Base-by-base conservation (phyloP, 345 rosid species). In the Fremontodendron californicum region DNA sequence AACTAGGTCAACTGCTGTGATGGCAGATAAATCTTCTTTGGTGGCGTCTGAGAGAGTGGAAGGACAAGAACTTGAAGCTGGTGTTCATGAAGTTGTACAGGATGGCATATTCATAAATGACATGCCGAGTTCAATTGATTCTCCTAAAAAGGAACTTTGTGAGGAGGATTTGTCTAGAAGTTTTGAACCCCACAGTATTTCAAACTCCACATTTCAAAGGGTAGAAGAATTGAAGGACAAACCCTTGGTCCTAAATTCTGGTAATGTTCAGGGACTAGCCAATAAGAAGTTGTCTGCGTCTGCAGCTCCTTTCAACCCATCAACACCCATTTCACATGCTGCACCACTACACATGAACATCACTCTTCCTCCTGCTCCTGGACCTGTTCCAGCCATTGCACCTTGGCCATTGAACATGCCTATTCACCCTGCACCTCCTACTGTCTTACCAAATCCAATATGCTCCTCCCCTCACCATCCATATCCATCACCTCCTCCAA, bases 261-360 rank as follows among this genome's bases (percentile, higher is more conserved):
- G 84, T 72, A 93, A 88, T 57, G 71, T 79, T 29, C 84, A 77
- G 74, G 91, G 82, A 73, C 68, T 87, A 71, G 87, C 89, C 57
- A 89, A 86, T 82, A 92, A 85, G 84, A 96, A 92, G 86, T 81
- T 96, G 78, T 96, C 99, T 60, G 99, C 99, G 62, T 96, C 98
- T 43, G 99, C 99, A 69, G 93, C 91, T 76, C 99, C 99, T 63
- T 93, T 93, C 77, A 93, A 89, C 81, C 99, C 99, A 51, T 86
- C 94, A 51, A 82, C 89, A 75, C 80, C 87, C 27, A 76, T 89
- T 78, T 76, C 90, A 74, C 96, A 93, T 70, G 82, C 89, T 86
- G 71, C 90, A 27, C 90, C 93, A 10, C 81, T 82, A 61, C 73
- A 88, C 78, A 82, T 93, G 87, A 96, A 82, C 76, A 87, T 93